Conservation (phyloP, 805 yeast species). For the Candida manassasensis region DNA sequence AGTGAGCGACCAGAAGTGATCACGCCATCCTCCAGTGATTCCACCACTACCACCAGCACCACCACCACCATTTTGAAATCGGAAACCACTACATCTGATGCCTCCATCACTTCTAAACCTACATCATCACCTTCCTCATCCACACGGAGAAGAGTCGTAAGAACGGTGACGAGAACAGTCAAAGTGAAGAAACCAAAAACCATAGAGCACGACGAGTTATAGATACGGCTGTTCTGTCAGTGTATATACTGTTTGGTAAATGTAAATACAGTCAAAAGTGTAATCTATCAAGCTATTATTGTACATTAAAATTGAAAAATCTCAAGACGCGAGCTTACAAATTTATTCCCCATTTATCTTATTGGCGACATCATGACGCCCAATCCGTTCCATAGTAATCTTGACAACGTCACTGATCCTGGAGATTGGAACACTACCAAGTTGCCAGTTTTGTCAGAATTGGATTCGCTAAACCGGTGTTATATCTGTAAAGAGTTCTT, state of each 20-base stretch:
- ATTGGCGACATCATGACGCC: slow-evolving; percentile 9
- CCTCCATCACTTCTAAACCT: not conserved
- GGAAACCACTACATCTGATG: no score
- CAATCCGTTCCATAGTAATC: slow-evolving; percentile 12
- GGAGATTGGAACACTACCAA: slow-evolving; percentile 60
- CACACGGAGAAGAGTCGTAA: slow-evolving; percentile 6
- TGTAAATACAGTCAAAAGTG: no score
- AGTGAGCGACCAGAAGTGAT: no score
- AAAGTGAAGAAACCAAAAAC: slow-evolving; percentile 10
- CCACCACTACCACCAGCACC: no score
- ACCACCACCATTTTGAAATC: no score
- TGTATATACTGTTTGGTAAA: no score
- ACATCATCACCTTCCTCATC: not conserved
- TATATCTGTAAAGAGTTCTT: slow-evolving; percentile 84
- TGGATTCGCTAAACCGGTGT: slow-evolving; percentile 75
- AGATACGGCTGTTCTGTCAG: not conserved
- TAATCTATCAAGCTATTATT: no score
- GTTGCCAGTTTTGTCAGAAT: slow-evolving; percentile 51
- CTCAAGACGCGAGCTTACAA: no score
- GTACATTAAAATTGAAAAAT: no score
- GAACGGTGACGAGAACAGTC: slow-evolving; percentile 9
- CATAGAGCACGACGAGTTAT: slow-evolving; percentile 13
- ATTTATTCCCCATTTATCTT: no score
- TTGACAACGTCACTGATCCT: slow-evolving; percentile 52
- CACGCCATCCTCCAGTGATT: no score